phyloP scores from a whole-genome alignment of 805 yeast species.

The Hanseniaspora mollemarum region DNA sequence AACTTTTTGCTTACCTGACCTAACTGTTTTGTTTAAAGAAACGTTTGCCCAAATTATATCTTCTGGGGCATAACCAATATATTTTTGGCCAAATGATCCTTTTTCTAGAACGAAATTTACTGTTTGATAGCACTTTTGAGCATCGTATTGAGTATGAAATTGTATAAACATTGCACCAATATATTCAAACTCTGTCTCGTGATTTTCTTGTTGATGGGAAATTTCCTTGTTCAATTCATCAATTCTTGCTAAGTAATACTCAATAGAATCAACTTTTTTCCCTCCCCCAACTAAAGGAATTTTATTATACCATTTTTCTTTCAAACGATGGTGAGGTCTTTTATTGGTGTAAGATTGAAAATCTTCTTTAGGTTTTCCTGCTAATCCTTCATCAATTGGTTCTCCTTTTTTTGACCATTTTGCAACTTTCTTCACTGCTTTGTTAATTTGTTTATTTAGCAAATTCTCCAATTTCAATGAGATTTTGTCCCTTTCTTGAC shows the following conservation, averaged over 20 bases:
- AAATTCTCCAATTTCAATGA: slow-evolving; percentile 53
- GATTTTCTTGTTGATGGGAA: slow-evolving; percentile 42
- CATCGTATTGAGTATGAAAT: slow-evolving; percentile 73
- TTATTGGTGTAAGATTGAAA: slow-evolving; percentile 59
- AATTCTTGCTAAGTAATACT: slow-evolving; percentile 55
- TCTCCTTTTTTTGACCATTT: slow-evolving; percentile 47
- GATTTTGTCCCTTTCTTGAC: slow-evolving; percentile 53
- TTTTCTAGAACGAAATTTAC: slow-evolving; percentile 39
- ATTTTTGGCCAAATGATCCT: slow-evolving; percentile 33
- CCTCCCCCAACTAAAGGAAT: slow-evolving; percentile 37
- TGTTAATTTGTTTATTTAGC: slow-evolving; percentile 47
- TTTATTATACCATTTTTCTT: slow-evolving; percentile 29
- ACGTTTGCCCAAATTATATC: slow-evolving; percentile 79
- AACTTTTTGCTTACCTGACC: slow-evolving; percentile 44
- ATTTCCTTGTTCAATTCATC: slow-evolving; percentile 61
- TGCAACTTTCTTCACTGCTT: slow-evolving; percentile 45
- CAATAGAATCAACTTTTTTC: slow-evolving; percentile 72
- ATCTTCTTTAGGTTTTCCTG: slow-evolving; percentile 44
- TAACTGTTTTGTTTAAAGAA: slow-evolving; percentile 43
- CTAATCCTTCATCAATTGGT: slow-evolving; percentile 20
- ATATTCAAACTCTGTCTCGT: slow-evolving; percentile 38
- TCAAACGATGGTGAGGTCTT: slow-evolving; percentile 71
- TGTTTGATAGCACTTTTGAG: slow-evolving; percentile 83
- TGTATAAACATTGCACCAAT: slow-evolving; percentile 66
- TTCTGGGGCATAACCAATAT: slow-evolving; percentile 61